Evolutionary conservation across 192 early-diverging fungal genomes (phyloP).

Genomic region (Thamnidium elegans): DNA sequence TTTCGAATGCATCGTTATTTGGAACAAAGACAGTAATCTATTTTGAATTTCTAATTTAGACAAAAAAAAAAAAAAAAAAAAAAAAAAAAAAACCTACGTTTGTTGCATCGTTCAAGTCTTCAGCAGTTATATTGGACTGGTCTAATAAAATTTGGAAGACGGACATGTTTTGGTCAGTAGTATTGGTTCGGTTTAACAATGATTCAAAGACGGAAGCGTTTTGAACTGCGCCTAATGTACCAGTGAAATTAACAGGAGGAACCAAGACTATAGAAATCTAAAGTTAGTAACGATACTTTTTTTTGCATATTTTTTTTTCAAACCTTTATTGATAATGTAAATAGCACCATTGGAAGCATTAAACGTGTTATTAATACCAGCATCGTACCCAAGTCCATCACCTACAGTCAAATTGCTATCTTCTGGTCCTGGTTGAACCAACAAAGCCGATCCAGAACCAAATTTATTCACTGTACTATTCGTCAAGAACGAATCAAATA

Average conservation of each 20-base stretch:
- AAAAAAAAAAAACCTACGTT: not conserved
- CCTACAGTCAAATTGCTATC: too few species aligned
- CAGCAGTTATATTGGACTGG: not conserved
- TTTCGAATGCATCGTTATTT: conserved; percentile 3
- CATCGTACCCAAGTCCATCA: too few species aligned
- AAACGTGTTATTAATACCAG: not conserved
- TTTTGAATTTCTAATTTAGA: too few species aligned
- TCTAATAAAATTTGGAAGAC: too few species aligned
- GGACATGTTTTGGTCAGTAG: too few species aligned
- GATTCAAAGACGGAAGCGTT: not conserved
- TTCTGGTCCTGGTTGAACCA: too few species aligned
- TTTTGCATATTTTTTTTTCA: not conserved
- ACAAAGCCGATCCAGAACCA: too few species aligned
- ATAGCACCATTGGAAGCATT: conserved; percentile 16
- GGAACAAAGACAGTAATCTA: conserved; percentile 20
- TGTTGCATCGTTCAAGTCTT: not conserved
- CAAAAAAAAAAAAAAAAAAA: too few species aligned
- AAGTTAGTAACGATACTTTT: not conserved
- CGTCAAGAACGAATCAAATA: too few species aligned
- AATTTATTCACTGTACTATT: too few species aligned
- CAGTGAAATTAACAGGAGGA: conserved; percentile 5
- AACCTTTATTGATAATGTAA: conserved; percentile 12
- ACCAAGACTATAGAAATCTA: not conserved
- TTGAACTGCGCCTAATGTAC: not conserved
- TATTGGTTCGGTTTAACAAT: not conserved